Base-by-base conservation (phyloP, 306 rosid species). In the Malus asiatica region DNA sequence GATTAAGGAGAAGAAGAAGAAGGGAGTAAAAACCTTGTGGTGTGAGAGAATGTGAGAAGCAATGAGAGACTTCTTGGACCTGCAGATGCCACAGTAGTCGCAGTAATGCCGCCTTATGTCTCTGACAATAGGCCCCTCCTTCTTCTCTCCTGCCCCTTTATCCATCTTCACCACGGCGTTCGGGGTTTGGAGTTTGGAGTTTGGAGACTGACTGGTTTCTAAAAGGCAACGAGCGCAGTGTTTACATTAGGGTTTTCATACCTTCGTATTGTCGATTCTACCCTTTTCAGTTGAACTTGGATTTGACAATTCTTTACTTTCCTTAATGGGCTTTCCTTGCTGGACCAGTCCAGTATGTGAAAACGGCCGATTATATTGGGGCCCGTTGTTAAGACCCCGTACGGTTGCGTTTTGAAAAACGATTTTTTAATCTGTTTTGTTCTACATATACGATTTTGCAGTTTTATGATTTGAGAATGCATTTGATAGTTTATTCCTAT, bases 61-160 rank as follows among this genome's bases (percentile, higher is more conserved):
- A 53, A 90, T 82, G 13, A 93, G 80, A 62, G 83, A 25, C 79
- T 89, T 89, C 66, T 93, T 87, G 78, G 93, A 93, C 23, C 96
- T 80, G 52, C 91, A 86, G 76, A 93, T 82, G 9, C 91, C 95
- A 60, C 93, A 89, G 75, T 69, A 85, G 4, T 87, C 66, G 48
- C 93, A 89, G 70, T 20, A 85, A 73, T 84, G 83, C 22, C 92
- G 88, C 79, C 93, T 85, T 23, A 87, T 79, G 57, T 88, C 93
- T 57, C 74, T 82, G 76, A 44, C 70, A 27, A 79, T 71, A 2
- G 93, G 93, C 20, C 53, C 76, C 79, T 84, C 83, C 16, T 2
- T 27, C 66, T 74, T 27, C 66, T 74, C 83, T 15, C 64, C 42
- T 48, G 29, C 70, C 0, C 67, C n/a, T 83, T 82, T 87, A 3